These are phyloP conservation scores for Haematococcus sp. DNA, from an alignment of 139 green algal species.

Conservation along the genomic window DNA sequence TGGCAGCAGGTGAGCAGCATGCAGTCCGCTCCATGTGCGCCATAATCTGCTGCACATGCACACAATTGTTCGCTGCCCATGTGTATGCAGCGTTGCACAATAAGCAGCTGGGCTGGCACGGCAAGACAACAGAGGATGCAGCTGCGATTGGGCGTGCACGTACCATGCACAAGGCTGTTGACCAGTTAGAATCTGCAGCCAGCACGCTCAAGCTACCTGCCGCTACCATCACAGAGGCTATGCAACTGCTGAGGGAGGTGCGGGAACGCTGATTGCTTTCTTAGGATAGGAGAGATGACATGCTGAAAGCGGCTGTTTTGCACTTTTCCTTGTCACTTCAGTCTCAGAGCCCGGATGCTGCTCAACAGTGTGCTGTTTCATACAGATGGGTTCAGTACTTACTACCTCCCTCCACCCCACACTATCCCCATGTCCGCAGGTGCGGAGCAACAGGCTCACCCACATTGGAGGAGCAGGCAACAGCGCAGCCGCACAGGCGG, in stretches of 20 bases:
- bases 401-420: no score
- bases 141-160: not conserved
- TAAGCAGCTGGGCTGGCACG: not conserved
- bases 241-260: not conserved
- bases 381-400: no score
- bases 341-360: not conserved
- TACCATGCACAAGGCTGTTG: not conserved
- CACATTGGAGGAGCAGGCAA: not conserved
- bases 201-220: not conserved
- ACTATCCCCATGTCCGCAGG: no score
- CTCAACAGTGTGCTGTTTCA: not conserved
- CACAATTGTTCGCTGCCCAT: not conserved
- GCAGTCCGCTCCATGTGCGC: not conserved
- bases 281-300: no score
- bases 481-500: constrained; percentile 2
- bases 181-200: not conserved
- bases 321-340: no score
- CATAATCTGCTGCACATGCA: not conserved
- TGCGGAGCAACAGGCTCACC: not conserved
- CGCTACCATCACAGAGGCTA: not conserved
- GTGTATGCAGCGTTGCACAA: no score
- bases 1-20: not conserved
- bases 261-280: no score
- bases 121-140: no score
- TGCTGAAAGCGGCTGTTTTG: no score